A percentile compares a stretch with the other conserved stretches of the same genome.
phyloP scores from a whole-genome alignment of 139 green algal genomes.

The Chlorella sp. region DNA sequence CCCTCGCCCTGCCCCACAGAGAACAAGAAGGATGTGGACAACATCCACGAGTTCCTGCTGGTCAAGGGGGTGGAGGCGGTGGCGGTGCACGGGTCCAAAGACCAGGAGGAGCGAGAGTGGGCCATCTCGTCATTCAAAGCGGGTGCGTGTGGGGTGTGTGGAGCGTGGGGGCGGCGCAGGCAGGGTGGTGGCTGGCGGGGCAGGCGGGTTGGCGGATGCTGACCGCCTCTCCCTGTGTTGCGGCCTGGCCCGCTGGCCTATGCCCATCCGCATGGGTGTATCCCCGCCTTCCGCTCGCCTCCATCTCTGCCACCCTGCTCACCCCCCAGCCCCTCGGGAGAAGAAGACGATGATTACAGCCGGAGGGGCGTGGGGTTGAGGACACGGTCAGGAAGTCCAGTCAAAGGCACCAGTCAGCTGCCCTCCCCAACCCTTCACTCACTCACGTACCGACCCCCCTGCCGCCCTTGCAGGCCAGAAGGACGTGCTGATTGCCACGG shows the following conservation, averaged over 20 bases:
- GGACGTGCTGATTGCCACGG: slow-evolving; percentile 98
- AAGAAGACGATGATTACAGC: too few relatives aligned
- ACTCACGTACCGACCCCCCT: too few relatives aligned
- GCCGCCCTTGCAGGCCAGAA: slow-evolving; percentile 55
- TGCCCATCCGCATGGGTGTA: not conserved
- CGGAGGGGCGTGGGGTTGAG: too few relatives aligned
- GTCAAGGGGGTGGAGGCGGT: slow-evolving; percentile 96
- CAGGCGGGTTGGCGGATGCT: too few relatives aligned
- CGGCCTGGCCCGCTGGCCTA: not conserved
- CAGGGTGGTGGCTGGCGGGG: too few relatives aligned
- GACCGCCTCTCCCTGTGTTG: not conserved
- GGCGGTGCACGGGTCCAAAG: slow-evolving; percentile 95
- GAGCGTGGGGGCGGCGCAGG: not conserved
- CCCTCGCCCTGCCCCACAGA: slow-evolving; percentile 51
- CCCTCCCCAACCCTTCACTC: too few relatives aligned
- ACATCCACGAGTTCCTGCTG: slow-evolving; percentile 95
- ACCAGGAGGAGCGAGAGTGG: slow-evolving; percentile 91
- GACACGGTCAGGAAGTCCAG: too few relatives aligned
- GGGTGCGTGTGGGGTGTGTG: slow-evolving; percentile 24
- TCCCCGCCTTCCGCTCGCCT: not conserved
- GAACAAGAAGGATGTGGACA: slow-evolving; percentile 97
- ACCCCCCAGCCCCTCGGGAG: too few relatives aligned
- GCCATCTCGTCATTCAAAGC: slow-evolving; percentile 95
- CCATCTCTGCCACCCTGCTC: not conserved
- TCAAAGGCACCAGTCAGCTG: too few relatives aligned